Base-by-base conservation (phyloP, 2,329 filamentous ascomycete species). In the Fusarium armeniacum region DNA sequence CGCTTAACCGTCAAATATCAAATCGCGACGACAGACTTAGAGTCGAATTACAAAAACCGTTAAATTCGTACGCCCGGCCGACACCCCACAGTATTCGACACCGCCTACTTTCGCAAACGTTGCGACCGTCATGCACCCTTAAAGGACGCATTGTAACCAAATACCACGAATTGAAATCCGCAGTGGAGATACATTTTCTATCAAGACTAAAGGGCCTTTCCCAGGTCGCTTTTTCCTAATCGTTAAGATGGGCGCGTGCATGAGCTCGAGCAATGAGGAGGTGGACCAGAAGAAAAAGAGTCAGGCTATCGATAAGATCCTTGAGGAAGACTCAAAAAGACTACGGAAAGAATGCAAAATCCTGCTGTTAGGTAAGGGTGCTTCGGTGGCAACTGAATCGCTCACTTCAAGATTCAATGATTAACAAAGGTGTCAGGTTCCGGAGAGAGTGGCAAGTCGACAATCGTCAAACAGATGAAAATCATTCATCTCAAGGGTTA, bases 401-500 rank as follows among this genome's bases (percentile, higher is more conserved):
- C 44, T 33, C 49, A 46, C 16, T 22, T 33, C 26, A 53, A 40
- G 46, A 26, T 26, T 40, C 40, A 20, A 36, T 65, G 32, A 61
- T 74, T 76, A 50, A 76, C 66, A 22, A n/a, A 41, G 13, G 35
- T 58, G 33, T 72, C 79, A 98, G 96, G 96, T 72, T 98, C 96
- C 71, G 96, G 96, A 72, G 96, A 99, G 84, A 98, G 95, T 81
- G 96, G 96, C 73, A 99, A 99, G 83, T 98, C 96, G 62, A 99
- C 96, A 12, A 98, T 99, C 76, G 96, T 99, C 74, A 99, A 99
- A 82, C 96, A 99, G 86, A 99, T 99, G 96, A 99, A 98, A 83
- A 99, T 99, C 75, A 98, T 99, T 77, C 96, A 99, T 78, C 91
- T 98, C 76, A 97, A 98, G 82, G 96, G 96, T 65, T 99, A 99